A percentile compares a stretch with the other conserved stretches of the same genome.
These are phyloP conservation scores for Dunaliella sp. DNA, from an alignment of 139 green algal genomes.

Conservation along the genomic window DNA sequence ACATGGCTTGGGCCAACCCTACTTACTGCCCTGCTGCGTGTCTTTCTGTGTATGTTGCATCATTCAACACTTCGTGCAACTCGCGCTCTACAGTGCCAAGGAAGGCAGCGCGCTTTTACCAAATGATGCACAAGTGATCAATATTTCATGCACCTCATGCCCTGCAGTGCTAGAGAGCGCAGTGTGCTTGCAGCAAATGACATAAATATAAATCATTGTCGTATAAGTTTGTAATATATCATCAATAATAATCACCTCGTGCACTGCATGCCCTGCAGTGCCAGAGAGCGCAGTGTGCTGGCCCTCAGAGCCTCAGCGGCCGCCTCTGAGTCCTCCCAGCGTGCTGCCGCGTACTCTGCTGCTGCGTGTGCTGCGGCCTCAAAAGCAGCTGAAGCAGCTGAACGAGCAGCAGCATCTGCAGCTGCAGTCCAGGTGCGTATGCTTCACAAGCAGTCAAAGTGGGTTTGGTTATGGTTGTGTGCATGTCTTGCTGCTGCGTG, in stretches of 20 bases:
- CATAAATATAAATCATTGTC: too few relatives aligned
- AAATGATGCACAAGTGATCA: too few relatives aligned
- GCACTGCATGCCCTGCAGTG: background rate
- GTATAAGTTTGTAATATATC: too few relatives aligned
- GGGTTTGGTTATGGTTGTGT: too few relatives aligned
- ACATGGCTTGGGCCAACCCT: too few relatives aligned
- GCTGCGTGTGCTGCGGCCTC: background rate
- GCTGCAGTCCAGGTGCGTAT: background rate
- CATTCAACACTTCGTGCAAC: too few relatives aligned
- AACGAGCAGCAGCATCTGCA: background rate
- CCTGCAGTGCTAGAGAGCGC: background rate
- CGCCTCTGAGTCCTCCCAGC: background rate
- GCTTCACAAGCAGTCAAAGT: too few relatives aligned
- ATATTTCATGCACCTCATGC: background rate
- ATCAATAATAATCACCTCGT: too few relatives aligned
- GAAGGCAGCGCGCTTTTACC: too few relatives aligned
- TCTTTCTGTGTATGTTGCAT: background rate
- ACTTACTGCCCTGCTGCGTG: background rate
- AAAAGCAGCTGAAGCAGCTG: background rate
- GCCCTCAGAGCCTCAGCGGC: constrained; percentile 14
- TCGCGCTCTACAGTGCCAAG: too few relatives aligned
- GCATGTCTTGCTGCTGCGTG: background rate
- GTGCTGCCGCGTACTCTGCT: constrained; percentile 12
- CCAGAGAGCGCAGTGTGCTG: background rate
- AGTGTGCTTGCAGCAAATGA: background rate